Evolutionary conservation across 129 eudicot species (phyloP).

Genomic region (Ambrosia trifida): DNA sequence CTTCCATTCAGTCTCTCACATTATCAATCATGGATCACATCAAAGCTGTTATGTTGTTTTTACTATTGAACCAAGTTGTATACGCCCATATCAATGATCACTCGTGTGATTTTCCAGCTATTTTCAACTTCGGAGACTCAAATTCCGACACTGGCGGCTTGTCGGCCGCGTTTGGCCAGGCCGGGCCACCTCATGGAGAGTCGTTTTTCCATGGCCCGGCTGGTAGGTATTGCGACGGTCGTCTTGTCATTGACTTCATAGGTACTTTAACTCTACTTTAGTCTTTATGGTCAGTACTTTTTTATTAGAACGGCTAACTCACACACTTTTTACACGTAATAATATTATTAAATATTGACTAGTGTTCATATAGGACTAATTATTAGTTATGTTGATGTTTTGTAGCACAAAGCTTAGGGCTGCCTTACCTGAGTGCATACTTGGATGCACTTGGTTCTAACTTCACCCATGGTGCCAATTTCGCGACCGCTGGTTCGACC

Average conservation of each 20-base stretch:
- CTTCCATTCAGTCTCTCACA: neutral
- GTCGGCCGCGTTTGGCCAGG: slow-evolving; percentile 89
- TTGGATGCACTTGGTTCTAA: slow-evolving; percentile 78
- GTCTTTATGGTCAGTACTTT: no score
- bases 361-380: no score
- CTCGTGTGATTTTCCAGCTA: slow-evolving; percentile 65
- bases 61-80: slow-evolving; percentile 24
- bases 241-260: slow-evolving; percentile 69
- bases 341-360: no score
- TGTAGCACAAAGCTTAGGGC: slow-evolving; percentile 59
- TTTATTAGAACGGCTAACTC: no score
- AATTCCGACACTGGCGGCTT: slow-evolving; percentile 97
- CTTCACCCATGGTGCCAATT: slow-evolving; percentile 88
- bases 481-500: slow-evolving; percentile 86
- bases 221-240: slow-evolving; percentile 77
- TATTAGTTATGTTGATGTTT: neutral
- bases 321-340: no score
- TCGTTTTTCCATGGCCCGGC: slow-evolving; percentile 71
- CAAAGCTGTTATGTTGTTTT: slow-evolving; percentile 1
- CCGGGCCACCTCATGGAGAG: slow-evolving; percentile 73
- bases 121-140: slow-evolving; percentile 93
- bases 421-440: slow-evolving; percentile 72
- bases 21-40: neutral
- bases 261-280: slow-evolving; percentile 38
- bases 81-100: neutral